Base-by-base conservation (phyloP, 2,329 filamentous ascomycete genomes). In the Fusarium austroafricanum region DNA sequence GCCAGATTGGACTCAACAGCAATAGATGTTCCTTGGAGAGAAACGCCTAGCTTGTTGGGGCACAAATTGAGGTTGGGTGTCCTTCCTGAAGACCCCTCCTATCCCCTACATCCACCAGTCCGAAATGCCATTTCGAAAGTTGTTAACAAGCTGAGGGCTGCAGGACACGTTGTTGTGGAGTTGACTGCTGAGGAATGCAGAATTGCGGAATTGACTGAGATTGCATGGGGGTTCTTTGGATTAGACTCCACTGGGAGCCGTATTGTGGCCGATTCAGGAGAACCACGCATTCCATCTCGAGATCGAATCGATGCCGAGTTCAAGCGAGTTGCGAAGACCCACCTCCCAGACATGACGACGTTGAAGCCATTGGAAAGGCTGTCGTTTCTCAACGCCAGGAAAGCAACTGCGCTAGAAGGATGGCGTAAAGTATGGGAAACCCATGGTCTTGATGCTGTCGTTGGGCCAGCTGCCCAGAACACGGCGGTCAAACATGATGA, bases 401-500 rank as follows among this genome's bases (percentile, higher is more conserved):
- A 29, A 67, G 66, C 18, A 50, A 73, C 57, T 21, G 56, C 76
- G 82, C 35, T 75, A 7, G 76, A 80, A 18, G 71, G 62, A 1
- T 87, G 81, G 77, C 79, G 83, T 17, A 76, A 77, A 35, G 40
- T 79, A 1, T 81, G 83, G 74, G 73, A 78, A 2, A 72, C 80
- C 18, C 71, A 84, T 18, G 71, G 77, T 10, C 73, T 88, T 6
- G 86, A 88, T 73, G 82, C 81, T 0, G 73, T 88, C 1, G 51
- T 89, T n/a, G 80, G 79, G 52, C 80, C 83, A 5, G 79, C 80
- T 5, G 81, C 84, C 8, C 82, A 84, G 66, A 80, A 76, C 14
- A 86, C 84, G 0, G 85, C 86, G 1, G 81, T 84, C 1, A 77
- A 76, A 18, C 83, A 87, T 70, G 86, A 88, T 71, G 80, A 77